Percentiles rank a stretch among this genome's conserved stretches.
phyloP scores from a whole-genome alignment of 352 stramenopile species.

The Nothophytophthora sp. region DNA sequence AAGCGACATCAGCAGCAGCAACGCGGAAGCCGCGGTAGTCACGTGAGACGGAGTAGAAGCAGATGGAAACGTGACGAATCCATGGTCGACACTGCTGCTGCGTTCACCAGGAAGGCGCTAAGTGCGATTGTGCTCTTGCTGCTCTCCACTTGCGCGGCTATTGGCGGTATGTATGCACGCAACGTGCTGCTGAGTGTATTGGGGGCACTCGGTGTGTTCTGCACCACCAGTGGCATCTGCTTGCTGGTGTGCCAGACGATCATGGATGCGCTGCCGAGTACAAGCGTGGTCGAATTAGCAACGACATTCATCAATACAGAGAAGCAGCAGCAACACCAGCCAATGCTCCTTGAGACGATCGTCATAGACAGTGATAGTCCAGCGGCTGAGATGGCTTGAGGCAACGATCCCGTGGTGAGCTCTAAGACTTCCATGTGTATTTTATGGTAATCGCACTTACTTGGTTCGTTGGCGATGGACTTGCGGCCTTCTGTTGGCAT shows the following conservation, averaged over 20 bases:
- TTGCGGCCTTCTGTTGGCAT: too few relatives aligned
- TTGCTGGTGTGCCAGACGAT: conserved; percentile 2
- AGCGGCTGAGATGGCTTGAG: too few relatives aligned
- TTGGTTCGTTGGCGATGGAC: too few relatives aligned
- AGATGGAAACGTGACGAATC: not conserved
- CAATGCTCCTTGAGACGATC: too few relatives aligned
- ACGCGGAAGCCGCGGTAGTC: not conserved
- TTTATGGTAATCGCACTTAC: too few relatives aligned
- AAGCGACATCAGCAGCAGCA: conserved; percentile 5
- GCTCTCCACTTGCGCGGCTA: not conserved
- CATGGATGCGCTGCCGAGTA: not conserved
- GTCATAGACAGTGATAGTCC: too few relatives aligned
- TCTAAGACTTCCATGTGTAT: too few relatives aligned
- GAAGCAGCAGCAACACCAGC: too few relatives aligned
- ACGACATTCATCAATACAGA: too few relatives aligned
- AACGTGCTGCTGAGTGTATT: conserved; percentile 1
- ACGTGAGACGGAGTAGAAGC: not conserved
- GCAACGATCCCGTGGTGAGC: too few relatives aligned
- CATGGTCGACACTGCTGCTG: not conserved
- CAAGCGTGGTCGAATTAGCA: not conserved
- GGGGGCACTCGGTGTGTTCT: conserved; percentile 6
- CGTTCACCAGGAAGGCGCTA: not conserved
- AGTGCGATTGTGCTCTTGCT: not conserved
- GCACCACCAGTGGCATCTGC: conserved; percentile 3
- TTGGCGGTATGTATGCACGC: not conserved